phyloP scores from a whole-genome alignment of 345 rosid species.

The Psidium guajava region DNA sequence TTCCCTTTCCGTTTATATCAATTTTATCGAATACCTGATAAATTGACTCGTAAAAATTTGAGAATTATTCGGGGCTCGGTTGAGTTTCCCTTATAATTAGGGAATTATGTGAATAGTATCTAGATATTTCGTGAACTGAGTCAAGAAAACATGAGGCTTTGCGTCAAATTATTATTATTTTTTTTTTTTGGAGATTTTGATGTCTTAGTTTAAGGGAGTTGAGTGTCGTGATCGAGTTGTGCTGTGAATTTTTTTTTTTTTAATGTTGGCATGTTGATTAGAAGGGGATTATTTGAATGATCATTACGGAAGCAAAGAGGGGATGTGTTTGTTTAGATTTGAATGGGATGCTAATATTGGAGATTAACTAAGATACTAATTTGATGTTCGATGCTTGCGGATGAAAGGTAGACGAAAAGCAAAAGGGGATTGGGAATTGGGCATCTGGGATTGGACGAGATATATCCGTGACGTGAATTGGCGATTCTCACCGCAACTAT shows the following conservation, averaged over 20 bases:
- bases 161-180: neutral
- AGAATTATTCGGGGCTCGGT: accelerated
- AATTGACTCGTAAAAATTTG: no score
- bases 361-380: neutral
- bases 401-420: neutral
- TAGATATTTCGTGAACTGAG: neutral
- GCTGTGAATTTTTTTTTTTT: neutral
- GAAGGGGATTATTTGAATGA: neutral
- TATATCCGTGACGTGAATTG: neutral
- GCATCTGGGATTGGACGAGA: neutral
- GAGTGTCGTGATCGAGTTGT: neutral
- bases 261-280: neutral
- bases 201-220: neutral
- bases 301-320: no score
- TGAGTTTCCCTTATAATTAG: neutral
- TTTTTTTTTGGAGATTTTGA: neutral
- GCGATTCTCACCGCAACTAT: neutral
- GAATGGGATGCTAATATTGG: neutral
- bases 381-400: neutral
- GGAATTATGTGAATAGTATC: neutral
- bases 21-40: no score
- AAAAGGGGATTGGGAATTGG: neutral
- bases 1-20: no score
- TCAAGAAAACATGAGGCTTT: neutral
- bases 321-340: neutral